Evolutionary conservation across 345 rosid species (phyloP), one percentile per base, ranked within the genome.

Genomic region (Fremontodendron californicum): DNA sequence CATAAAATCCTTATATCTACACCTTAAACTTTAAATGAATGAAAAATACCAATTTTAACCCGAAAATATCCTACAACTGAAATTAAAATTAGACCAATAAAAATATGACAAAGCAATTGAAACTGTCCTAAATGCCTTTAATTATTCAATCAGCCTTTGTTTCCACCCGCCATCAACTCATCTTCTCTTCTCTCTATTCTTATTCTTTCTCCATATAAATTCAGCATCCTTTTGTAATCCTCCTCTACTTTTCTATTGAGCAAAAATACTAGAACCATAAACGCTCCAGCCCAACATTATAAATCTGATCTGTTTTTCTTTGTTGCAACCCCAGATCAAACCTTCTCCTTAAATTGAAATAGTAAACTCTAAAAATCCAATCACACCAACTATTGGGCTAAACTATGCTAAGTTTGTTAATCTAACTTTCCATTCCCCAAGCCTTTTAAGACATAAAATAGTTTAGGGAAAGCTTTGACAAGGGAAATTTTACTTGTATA

Each of bases 381-480:
- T 62, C 67, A 62, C 42, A 62, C 67, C 9, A 62, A 33, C 67
- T 6, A 35, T 33, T 62, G 9, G 39, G 39, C 1, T 61, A 27
- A 31, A 62, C 21, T 31, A 62, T 62, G 25, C 12, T n/a, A 52
- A 52, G 57, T 19, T 52, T 52, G 57, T 52, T 52, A 52, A 19
- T 19, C 25, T 62, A 31, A 5, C 5, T 31, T 31, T 3, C 3
- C 42, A 62, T 31, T 16, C 21, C 31, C 67, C 37, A 15, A 62
- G 67, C 42, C 12, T 62, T 62, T 63, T 49, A 54, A 54, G 60
- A 54, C 10, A 54, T 12, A 7, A 54, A 52, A 13, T n/a, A 9
- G 60, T 31, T 62, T 35, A 33, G 43, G 23, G 68, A 63, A 63
- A 63, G 23, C 68, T 63, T 63, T 63, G 68, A 63, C 43, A 33